Evolutionary conservation across 257 asterid genomes (phyloP).

Genomic region (Datura wrightii): DNA sequence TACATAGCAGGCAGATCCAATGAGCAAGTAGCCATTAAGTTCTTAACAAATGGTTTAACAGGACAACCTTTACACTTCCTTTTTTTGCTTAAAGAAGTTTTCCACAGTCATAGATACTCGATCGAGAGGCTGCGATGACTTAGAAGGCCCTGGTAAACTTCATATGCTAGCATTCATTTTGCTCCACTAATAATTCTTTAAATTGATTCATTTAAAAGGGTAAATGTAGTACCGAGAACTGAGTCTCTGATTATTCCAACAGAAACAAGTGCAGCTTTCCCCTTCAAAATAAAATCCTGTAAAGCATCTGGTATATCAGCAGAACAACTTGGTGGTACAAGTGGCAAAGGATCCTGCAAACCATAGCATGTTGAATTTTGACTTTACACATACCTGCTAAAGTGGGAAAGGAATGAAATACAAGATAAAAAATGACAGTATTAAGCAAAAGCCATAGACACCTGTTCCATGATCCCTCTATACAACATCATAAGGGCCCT

Average conservation of each 20-base stretch:
- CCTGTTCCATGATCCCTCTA: slow-evolving; percentile 90
- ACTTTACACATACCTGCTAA: not conserved
- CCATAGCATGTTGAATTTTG: slow-evolving; percentile 1
- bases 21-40: slow-evolving; percentile 18
- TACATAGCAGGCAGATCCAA: not conserved
- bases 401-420: slow-evolving; percentile 21
- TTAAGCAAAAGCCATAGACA: slow-evolving; percentile 38
- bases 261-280: slow-evolving; percentile 87
- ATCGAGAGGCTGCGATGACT: slow-evolving; percentile 13
- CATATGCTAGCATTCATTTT: not conserved
- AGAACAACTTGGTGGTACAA: slow-evolving; percentile 90
- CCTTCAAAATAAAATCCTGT: slow-evolving; percentile 73
- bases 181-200: not conserved
- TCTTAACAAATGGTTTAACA: not conserved
- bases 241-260: slow-evolving; percentile 92
- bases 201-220: not conserved
- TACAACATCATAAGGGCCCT: slow-evolving; percentile 77
- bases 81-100: not conserved
- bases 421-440: slow-evolving; percentile 27
- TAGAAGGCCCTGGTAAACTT: not conserved
- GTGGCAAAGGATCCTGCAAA: slow-evolving; percentile 69
- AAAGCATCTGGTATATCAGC: slow-evolving; percentile 70
- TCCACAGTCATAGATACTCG: not conserved
- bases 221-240: slow-evolving; percentile 59
- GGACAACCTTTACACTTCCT: not conserved